Conservation (phyloP, 2,329 filamentous ascomycete genomes). For the Ophiostoma piceae region DNA sequence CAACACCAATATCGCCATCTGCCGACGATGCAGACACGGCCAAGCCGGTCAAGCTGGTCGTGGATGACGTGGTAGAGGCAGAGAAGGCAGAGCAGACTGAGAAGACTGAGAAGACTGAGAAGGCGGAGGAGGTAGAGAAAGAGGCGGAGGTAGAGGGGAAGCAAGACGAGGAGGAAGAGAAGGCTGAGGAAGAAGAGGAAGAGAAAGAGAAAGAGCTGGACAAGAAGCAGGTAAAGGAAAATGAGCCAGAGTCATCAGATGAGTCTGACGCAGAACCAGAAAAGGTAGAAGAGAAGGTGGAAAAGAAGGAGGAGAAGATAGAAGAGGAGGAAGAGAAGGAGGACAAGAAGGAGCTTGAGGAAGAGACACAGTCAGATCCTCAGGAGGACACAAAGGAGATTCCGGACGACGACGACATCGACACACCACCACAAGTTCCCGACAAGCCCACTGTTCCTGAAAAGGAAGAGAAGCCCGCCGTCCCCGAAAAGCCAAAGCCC, state of each 20-base stretch:
- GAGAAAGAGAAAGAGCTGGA: too few relatives aligned
- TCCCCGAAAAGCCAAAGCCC: constrained; percentile 11
- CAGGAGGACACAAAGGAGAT: not conserved
- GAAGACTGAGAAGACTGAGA: not conserved
- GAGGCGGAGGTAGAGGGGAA: too few relatives aligned
- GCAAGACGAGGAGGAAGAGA: not conserved
- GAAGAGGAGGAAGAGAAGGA: not conserved
- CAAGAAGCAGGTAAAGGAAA: not conserved
- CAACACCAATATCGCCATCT: constrained; percentile 17
- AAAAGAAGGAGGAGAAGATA: not conserved
- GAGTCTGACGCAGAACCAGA: not conserved
- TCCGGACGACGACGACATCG: not conserved
- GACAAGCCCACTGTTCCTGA: not conserved
- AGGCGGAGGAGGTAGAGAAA: not conserved
- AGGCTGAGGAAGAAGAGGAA: not conserved
- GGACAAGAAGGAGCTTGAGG: not conserved
- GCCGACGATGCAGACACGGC: not conserved
- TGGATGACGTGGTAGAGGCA: not conserved
- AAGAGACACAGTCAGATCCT: not conserved
- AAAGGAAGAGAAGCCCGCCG: not conserved
- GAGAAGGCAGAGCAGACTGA: not conserved
- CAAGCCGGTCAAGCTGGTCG: not conserved
- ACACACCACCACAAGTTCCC: not conserved
- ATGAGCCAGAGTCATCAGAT: not conserved
- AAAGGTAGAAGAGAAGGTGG: not conserved